phyloP scores from a whole-genome alignment of 176 grass and related monocot genomes.

The Aegilops umbellulata region DNA sequence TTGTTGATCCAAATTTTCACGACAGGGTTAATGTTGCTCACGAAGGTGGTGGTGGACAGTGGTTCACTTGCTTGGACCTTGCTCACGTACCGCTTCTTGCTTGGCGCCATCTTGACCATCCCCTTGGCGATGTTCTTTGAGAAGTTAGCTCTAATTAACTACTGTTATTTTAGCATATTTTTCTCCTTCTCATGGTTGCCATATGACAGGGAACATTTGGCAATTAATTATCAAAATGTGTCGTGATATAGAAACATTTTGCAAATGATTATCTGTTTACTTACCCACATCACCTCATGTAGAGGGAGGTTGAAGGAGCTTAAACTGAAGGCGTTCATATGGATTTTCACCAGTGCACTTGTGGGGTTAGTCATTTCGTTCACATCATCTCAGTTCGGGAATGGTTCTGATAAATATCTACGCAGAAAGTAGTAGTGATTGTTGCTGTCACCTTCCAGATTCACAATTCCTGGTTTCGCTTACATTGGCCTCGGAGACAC shows the following conservation, averaged over 20 bases:
- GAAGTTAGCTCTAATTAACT: slow-evolving; percentile 21
- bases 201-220: neutral
- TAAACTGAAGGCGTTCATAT: slow-evolving; percentile 39
- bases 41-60: slow-evolving; percentile 24
- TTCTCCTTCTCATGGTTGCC: neutral
- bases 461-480: slow-evolving; percentile 41
- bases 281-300: neutral
- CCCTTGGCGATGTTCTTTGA: slow-evolving; percentile 20
- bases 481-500: slow-evolving; percentile 47
- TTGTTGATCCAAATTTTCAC: slow-evolving; percentile 15
- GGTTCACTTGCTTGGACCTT: slow-evolving; percentile 10
- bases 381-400: neutral
- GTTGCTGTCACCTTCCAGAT: neutral
- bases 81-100: slow-evolving; percentile 23
- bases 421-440: neutral
- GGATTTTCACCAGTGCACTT: slow-evolving; percentile 50
- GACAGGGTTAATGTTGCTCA: slow-evolving; percentile 4
- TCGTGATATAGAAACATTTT: neutral
- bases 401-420: neutral
- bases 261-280: neutral
- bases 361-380: slow-evolving; percentile 20
- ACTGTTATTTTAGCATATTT: neutral
- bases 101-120: slow-evolving; percentile 6
- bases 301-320: slow-evolving; percentile 41
- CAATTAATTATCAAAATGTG: neutral